A percentile compares a stretch with the other conserved stretches of the same genome.
Conservation (phyloP, 345 rosid species). For the Pistacia atlantica region DNA sequence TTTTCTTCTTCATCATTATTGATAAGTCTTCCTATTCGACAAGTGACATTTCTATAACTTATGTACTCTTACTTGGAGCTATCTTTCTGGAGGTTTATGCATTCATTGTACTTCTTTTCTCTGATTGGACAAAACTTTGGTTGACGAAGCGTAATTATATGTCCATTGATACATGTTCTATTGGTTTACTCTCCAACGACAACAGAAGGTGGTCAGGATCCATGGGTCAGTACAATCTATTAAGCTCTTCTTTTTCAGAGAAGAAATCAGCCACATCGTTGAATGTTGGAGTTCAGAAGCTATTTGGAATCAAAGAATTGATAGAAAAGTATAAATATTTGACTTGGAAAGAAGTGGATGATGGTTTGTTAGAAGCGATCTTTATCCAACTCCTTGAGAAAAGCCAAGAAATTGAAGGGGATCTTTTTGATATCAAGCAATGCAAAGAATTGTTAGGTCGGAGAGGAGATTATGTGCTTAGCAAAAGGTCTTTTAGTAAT, state of each 20-base stretch:
- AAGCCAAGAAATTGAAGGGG: not conserved
- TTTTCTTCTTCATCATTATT: conserved; percentile 11
- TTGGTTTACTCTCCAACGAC: not conserved
- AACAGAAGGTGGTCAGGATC: conserved; percentile 19
- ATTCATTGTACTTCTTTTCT: conserved; percentile 2
- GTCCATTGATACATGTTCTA: not conserved
- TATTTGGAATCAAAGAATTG: not conserved
- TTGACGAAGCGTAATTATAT: conserved; percentile 5
- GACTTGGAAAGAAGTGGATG: not conserved
- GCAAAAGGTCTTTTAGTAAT: not conserved
- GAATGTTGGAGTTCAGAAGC: not conserved
- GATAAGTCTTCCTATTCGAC: not conserved
- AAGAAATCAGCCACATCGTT: no score
- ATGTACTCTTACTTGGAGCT: not conserved
- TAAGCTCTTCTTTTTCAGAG: no score
- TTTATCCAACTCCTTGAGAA: conserved; percentile 12
- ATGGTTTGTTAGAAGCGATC: conserved; percentile 1
- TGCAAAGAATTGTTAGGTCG: conserved; percentile 4
- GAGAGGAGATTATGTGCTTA: conserved; percentile 15
- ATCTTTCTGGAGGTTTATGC: not conserved
- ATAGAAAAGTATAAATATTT: not conserved
- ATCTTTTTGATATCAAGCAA: fast-evolving
- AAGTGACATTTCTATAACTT: not conserved
- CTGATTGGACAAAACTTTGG: conserved; percentile 24
- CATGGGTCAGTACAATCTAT: conserved; percentile 16